These are phyloP conservation scores for Kurtzmaniella quercitrusa DNA, from an alignment of 1,139 yeast species.

Conservation along the genomic window DNA sequence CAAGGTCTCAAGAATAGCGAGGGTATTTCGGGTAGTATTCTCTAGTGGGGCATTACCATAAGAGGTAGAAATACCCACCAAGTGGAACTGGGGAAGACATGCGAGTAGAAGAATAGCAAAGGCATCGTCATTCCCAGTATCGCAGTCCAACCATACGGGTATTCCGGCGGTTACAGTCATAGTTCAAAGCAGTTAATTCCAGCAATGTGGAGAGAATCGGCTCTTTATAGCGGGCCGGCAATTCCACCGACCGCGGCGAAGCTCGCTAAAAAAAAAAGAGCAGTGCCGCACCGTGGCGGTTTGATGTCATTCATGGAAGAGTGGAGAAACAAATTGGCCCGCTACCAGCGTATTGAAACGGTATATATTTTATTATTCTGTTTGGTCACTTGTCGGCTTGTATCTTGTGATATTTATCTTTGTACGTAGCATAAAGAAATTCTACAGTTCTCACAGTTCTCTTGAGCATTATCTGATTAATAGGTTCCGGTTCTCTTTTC, in stretches of 20 bases:
- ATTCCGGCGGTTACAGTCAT: slow-evolving; percentile 24
- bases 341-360: background rate
- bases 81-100: slow-evolving; percentile 53
- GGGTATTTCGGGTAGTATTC: slow-evolving; percentile 67
- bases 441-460: too few species aligned
- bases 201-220: background rate
- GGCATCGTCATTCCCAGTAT: slow-evolving; percentile 90
- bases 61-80: slow-evolving; percentile 76
- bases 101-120: slow-evolving; percentile 67
- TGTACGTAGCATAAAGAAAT: too few species aligned
- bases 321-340: background rate
- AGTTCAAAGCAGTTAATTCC: background rate
- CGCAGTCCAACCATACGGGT: slow-evolving; percentile 89
- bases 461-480: too few species aligned
- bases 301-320: background rate
- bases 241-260: background rate
- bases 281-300: background rate
- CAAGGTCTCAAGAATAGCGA: slow-evolving; percentile 61
- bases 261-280: background rate
- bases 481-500: too few species aligned
- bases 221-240: slow-evolving; percentile 1
- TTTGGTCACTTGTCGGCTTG: too few species aligned
- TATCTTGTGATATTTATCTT: too few species aligned
- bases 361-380: background rate
- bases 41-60: slow-evolving; percentile 74